Evolutionary conservation across 2,329 filamentous ascomycete species (phyloP), one percentile per base, ranked within the genome.

Genomic region (Calonectria fujianensis): DNA sequence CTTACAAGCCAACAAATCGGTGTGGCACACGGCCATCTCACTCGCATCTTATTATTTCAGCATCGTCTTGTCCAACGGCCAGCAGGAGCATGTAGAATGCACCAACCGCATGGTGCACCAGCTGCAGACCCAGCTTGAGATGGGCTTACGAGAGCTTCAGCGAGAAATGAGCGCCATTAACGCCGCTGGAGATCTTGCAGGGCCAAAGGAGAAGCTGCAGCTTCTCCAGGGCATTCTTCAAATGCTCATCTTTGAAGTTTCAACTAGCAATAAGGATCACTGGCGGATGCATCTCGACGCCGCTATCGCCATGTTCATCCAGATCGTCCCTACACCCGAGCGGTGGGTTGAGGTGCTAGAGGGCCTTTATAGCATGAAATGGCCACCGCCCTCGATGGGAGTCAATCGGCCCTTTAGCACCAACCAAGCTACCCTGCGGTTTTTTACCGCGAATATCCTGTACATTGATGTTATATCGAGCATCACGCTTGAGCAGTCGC

Each of bases 21-120:
- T 92, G 27, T 91, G 89, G 82, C 90, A 92, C 81, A 89, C 89
- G 2, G 87, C 88, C 61, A 84, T 92, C 24, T 89, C 90, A 32
- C 85, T 93, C 29, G 88, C 89, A 1, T 88, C 89, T 1, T 92
- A 91, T 82, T 92, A 91, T 82, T 89, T 90, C 78, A 87, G 87
- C 75, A 84, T 90, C 41, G 82, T 88, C 41, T 82, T 88, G 70
- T 83, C 83, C 72, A 82, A 79, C 69, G 80, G 79, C 16, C 81
- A 81, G 20, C 80, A 80, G 70, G 80, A 81, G 37, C 82, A 85
- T 75, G 83, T 83, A 74, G 83, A 79, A 20, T 87, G 83, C 78
- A 84, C 83, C 7, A 75, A 78, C 52, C 79, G 81, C 20, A 84
- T 86, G 79, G 85, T 84, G 73, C 76, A 82, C 39, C 84, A 86